Percentiles rank a stretch among this genome's conserved stretches.
phyloP scores from a whole-genome alignment of 257 asterid species.

The Forsythia suspensa region DNA sequence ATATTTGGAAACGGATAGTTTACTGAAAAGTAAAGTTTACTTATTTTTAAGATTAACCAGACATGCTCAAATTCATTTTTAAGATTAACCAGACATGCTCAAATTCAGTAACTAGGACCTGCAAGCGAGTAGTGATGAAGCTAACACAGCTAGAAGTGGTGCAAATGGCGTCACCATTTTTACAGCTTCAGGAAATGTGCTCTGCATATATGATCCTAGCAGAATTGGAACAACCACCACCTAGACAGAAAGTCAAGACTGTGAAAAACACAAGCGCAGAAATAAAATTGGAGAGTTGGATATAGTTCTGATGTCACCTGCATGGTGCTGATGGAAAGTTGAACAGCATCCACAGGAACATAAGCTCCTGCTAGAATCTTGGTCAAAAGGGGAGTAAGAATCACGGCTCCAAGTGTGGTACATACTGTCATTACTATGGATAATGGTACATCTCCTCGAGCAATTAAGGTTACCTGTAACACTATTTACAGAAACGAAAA shows the following conservation, averaged over 20 bases:
- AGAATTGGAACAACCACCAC: constrained; percentile 96
- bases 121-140: constrained; percentile 80
- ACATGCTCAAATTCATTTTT: not conserved
- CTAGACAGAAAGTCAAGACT: constrained; percentile 32
- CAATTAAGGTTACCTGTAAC: constrained; percentile 90
- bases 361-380: constrained; percentile 83
- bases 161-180: constrained; percentile 63
- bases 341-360: constrained; percentile 71
- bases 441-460: constrained; percentile 86
- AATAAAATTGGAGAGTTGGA: constrained; percentile 3
- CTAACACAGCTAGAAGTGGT: constrained; percentile 73
- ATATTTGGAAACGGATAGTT: not conserved
- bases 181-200: constrained; percentile 58
- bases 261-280: not conserved
- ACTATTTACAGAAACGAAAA: constrained; percentile 40
- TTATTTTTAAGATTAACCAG: not conserved
- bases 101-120: constrained; percentile 46
- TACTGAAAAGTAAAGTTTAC: not conserved
- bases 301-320: constrained; percentile 49
- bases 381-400: constrained; percentile 79
- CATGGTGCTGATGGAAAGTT: constrained; percentile 86
- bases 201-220: constrained; percentile 75
- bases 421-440: constrained; percentile 89
- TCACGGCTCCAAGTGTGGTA: constrained; percentile 81
- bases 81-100: not conserved